phyloP scores from a whole-genome alignment of 2,329 filamentous ascomycete genomes.

The Colletotrichum australisinense region DNA sequence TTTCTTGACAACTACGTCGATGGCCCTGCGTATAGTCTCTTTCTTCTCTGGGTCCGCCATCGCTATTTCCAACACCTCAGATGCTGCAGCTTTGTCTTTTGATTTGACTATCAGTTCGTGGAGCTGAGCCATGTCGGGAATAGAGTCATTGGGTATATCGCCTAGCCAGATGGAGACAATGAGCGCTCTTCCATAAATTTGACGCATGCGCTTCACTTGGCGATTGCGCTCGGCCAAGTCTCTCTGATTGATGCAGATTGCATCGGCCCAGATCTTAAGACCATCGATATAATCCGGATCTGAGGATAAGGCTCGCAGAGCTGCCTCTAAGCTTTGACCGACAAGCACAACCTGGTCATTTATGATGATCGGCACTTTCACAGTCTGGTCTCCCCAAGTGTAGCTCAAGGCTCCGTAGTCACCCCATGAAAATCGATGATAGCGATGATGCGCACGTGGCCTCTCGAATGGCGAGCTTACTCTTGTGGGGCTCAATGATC shows the following conservation, averaged over 20 bases:
- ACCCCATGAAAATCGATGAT: slow-evolving; percentile 25
- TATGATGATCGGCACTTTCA: slow-evolving; percentile 12
- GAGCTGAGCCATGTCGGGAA: slow-evolving; percentile 24
- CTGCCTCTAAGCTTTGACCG: slow-evolving; percentile 18
- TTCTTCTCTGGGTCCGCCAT: slow-evolving; percentile 6
- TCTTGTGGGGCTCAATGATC: slow-evolving; percentile 11
- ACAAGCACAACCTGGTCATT: slow-evolving; percentile 14
- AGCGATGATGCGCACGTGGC: slow-evolving; percentile 10
- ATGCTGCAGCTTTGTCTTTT: background rate
- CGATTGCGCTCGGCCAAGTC: slow-evolving; percentile 32
- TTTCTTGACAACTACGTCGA: slow-evolving; percentile 8
- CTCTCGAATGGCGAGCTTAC: slow-evolving; percentile 13
- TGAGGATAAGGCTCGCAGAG: slow-evolving; percentile 19
- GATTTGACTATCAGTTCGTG: slow-evolving; percentile 14
- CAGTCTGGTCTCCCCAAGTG: slow-evolving; percentile 21
- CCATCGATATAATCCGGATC: slow-evolving; percentile 21
- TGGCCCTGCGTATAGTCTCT: background rate
- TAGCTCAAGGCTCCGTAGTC: slow-evolving; percentile 27
- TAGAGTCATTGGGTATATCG: slow-evolving; percentile 7
- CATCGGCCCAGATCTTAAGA: slow-evolving; percentile 36
- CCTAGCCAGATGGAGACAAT: slow-evolving; percentile 35
- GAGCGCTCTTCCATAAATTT: slow-evolving; percentile 32
- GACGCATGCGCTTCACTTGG: slow-evolving; percentile 37
- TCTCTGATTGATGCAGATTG: slow-evolving; percentile 39
- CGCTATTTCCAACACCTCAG: background rate